Evolutionary conservation across 495 filamentous ascomycete genomes (phyloP).

Genomic region (Jackrogersella multiformis): DNA sequence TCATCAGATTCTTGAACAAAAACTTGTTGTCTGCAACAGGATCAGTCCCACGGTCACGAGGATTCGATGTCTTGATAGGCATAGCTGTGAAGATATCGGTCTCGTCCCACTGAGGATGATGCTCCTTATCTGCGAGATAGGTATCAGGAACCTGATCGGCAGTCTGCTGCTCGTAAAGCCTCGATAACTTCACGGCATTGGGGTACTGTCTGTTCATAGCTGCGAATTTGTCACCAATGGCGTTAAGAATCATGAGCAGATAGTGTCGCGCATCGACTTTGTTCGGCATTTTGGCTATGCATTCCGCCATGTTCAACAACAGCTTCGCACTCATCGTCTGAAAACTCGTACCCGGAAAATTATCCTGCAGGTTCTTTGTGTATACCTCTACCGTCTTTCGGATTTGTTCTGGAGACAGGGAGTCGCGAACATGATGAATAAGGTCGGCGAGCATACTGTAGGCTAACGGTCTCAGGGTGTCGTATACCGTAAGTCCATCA

Average conservation of each 20-base stretch:
- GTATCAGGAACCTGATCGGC: slow-evolving; percentile 77
- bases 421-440: slow-evolving; percentile 95
- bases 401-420: slow-evolving; percentile 85
- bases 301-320: slow-evolving; percentile 95
- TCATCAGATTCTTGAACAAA: slow-evolving; percentile 97
- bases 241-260: slow-evolving; percentile 95
- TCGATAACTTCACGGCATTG: slow-evolving; percentile 92
- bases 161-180: slow-evolving; percentile 69
- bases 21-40: slow-evolving; percentile 99
- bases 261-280: slow-evolving; percentile 95
- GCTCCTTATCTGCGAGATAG: slow-evolving; percentile 81
- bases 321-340: slow-evolving; percentile 99
- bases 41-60: slow-evolving; percentile 87
- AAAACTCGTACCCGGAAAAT: slow-evolving; percentile 96
- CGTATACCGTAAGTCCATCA: slow-evolving; percentile 95
- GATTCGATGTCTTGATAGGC: slow-evolving; percentile 94
- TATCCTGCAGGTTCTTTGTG: slow-evolving; percentile 94
- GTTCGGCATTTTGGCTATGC: slow-evolving; percentile 88
- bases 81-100: slow-evolving; percentile 97
- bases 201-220: slow-evolving; percentile 96
- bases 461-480: slow-evolving; percentile 92
- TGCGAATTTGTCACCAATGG: slow-evolving; percentile 97
- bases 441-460: slow-evolving; percentile 99
- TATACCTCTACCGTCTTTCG: slow-evolving; percentile 95
- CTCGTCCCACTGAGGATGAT: slow-evolving; percentile 92